phyloP scores from a whole-genome alignment of 140 eudicot species.

The Bidens hawaiensis region DNA sequence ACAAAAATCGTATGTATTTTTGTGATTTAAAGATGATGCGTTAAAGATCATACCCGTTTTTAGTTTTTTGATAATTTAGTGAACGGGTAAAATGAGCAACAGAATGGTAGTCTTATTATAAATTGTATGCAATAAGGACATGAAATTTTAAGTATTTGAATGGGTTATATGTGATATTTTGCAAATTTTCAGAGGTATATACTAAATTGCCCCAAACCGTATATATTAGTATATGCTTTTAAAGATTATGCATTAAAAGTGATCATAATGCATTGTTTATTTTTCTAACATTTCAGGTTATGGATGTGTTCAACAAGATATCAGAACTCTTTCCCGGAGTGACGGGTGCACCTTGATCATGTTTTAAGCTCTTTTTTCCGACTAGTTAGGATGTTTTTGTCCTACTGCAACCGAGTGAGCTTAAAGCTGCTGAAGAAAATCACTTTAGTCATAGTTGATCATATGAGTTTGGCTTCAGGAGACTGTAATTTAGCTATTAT shows the following conservation, averaged over 20 bases:
- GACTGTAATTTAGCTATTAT: constrained; percentile 14
- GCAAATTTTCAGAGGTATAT: too few relatives aligned
- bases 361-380: not conserved
- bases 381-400: constrained; percentile 13
- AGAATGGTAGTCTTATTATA: not conserved
- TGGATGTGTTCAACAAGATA: constrained; percentile 90
- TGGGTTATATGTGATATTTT: too few relatives aligned
- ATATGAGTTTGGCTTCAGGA: constrained; percentile 21
- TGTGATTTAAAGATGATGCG: not conserved
- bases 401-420: constrained; percentile 11
- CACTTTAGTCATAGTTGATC: constrained; percentile 22
- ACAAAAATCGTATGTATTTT: too few relatives aligned
- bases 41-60: not conserved
- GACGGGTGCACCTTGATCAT: constrained; percentile 49
- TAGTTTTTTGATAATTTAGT: not conserved
- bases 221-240: too few relatives aligned
- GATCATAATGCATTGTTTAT: not conserved
- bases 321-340: constrained; percentile 95
- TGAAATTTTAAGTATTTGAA: too few relatives aligned
- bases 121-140: too few relatives aligned
- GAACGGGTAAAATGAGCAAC: not conserved
- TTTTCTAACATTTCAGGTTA: constrained; percentile 48
- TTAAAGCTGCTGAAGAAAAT: constrained; percentile 29
- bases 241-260: not conserved
- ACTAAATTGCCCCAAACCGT: not conserved